Evolutionary conservation across 441 rosid species (phyloP).

Genomic region (Manihot esculenta): DNA sequence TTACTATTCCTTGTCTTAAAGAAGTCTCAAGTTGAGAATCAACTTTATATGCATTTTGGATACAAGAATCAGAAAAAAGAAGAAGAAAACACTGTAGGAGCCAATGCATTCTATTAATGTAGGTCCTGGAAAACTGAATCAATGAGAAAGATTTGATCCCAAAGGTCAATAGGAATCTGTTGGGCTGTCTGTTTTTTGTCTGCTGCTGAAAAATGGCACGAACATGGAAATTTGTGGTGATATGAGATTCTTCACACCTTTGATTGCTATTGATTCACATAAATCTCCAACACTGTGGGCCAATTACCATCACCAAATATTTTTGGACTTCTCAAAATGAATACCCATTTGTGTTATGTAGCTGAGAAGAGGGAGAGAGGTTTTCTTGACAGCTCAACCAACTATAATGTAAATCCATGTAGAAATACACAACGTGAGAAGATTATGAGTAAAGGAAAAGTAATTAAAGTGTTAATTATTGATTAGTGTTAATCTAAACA

Average conservation of each 20-base stretch:
- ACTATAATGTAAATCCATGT: conserved; percentile 6
- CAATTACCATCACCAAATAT: conserved; percentile 10
- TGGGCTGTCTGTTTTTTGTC: conserved; percentile 1
- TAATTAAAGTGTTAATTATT: not conserved
- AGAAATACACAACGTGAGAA: not conserved
- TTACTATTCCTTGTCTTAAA: no score
- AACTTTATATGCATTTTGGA: not conserved
- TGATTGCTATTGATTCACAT: not conserved
- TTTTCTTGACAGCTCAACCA: conserved; percentile 23
- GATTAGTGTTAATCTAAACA: conserved; percentile 4
- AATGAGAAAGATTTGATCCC: not conserved
- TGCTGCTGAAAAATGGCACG: not conserved
- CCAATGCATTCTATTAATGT: not conserved
- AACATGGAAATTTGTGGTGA: conserved; percentile 1
- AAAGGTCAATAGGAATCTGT: conserved; percentile 4
- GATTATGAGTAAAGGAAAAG: not conserved
- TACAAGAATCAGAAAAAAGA: not conserved
- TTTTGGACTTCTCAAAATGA: not conserved
- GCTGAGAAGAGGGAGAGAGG: not conserved
- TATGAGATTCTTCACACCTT: not conserved
- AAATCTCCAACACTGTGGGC: not conserved
- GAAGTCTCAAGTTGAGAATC: no score
- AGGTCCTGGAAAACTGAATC: not conserved
- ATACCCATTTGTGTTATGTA: not conserved
- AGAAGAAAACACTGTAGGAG: not conserved